These are phyloP conservation scores for Scedosporium aurantiacum DNA, from an alignment of 2,329 filamentous ascomycete species.

Conservation along the genomic window DNA sequence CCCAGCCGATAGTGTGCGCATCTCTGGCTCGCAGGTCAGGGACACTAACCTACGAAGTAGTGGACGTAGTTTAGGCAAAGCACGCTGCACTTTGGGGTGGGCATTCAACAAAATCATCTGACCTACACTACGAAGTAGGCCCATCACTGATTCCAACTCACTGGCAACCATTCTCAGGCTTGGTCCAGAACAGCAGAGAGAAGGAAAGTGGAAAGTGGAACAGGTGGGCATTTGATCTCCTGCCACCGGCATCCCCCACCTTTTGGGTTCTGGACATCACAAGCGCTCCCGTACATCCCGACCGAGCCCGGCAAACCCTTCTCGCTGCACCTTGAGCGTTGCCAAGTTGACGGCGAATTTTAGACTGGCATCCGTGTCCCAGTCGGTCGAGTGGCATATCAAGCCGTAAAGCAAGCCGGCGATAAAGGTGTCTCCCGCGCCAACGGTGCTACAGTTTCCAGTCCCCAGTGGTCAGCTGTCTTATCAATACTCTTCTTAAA, in stretches of 20 bases:
- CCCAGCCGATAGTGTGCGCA: too few species aligned
- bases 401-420: conserved; percentile 58
- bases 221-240: too few species aligned
- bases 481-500: not conserved
- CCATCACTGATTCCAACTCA: too few species aligned
- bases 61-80: too few species aligned
- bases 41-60: too few species aligned
- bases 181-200: too few species aligned
- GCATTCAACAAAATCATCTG: too few species aligned
- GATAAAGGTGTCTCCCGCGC: conserved; percentile 66
- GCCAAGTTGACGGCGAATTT: conserved; percentile 55
- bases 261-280: not conserved
- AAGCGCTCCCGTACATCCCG: not conserved
- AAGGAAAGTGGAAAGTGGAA: too few species aligned
- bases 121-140: too few species aligned
- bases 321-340: conserved; percentile 54
- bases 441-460: conserved; percentile 46
- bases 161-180: too few species aligned
- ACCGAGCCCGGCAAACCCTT: conserved; percentile 50
- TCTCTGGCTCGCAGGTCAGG: too few species aligned
- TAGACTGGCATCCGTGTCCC: conserved; percentile 37
- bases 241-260: not conserved
- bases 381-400: conserved; percentile 35
- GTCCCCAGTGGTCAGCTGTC: not conserved
- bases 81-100: too few species aligned